Conservation (phyloP, 1,139 yeast species). For the Zygoascus sp. region DNA sequence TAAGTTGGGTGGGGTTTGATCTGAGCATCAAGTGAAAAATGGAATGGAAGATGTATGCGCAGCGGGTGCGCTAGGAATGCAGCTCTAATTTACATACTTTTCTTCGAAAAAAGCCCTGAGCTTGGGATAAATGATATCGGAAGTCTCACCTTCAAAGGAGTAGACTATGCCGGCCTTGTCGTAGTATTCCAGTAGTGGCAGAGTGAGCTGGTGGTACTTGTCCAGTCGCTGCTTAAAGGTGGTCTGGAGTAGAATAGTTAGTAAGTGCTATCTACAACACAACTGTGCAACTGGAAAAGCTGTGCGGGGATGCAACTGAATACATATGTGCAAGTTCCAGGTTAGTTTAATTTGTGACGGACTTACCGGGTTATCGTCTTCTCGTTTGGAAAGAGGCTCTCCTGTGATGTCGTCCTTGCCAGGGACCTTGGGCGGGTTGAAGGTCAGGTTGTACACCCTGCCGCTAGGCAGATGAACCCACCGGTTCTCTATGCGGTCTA, state of each 20-base stretch:
- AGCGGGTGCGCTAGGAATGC: neutral
- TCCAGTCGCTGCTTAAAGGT: conserved; percentile 66
- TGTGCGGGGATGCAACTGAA: no score
- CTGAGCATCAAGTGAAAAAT: neutral
- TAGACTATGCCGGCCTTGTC: conserved; percentile 47
- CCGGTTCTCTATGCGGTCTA: conserved; percentile 76
- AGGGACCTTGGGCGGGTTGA: conserved; percentile 81
- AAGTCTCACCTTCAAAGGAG: conserved; percentile 67
- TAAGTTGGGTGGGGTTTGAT: neutral
- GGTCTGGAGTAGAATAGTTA: conserved; percentile 33
- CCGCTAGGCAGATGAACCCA: conserved; percentile 86
- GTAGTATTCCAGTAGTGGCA: conserved; percentile 64
- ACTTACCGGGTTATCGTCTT: conserved; percentile 62
- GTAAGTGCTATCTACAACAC: no score
- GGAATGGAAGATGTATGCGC: neutral
- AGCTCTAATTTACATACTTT: conserved; percentile 1
- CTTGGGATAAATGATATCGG: conserved; percentile 80
- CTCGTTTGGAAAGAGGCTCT: conserved; percentile 70
- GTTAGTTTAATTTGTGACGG: neutral
- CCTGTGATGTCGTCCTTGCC: conserved; percentile 87
- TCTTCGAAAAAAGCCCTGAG: conserved; percentile 32
- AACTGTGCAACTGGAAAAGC: no score
- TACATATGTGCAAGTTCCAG: neutral
- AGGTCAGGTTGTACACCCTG: conserved; percentile 75
- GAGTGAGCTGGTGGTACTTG: conserved; percentile 54